A percentile compares a stretch with the other conserved stretches of the same genome.
phyloP scores from a whole-genome alignment of 2,329 filamentous ascomycete species.

The Beauveria asiatica region DNA sequence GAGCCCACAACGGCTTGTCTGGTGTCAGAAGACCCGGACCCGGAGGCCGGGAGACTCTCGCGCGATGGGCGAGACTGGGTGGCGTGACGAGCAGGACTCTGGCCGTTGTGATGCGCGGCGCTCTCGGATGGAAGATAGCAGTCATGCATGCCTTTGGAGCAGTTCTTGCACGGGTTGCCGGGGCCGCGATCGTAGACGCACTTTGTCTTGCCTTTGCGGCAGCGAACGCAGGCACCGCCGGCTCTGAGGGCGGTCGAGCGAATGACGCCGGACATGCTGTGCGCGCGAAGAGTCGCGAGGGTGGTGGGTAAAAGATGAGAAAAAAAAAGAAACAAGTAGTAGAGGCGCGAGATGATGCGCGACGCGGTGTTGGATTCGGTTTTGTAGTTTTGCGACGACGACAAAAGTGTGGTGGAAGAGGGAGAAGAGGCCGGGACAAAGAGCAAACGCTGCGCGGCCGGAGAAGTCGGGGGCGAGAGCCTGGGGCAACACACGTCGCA shows the following conservation, averaged over 20 bases:
- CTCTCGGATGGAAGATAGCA: constrained; percentile 55
- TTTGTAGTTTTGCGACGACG: not conserved
- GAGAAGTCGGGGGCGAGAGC: constrained; percentile 1
- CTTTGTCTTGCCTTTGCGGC: constrained; percentile 56
- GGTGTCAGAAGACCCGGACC: constrained; percentile 36
- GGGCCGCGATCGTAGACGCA: constrained; percentile 55
- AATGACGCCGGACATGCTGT: constrained; percentile 38
- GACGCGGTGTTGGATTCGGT: not conserved
- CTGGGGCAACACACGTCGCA: not conserved
- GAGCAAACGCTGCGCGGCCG: constrained; percentile 6
- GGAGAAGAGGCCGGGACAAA: not conserved
- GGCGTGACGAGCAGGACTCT: constrained; percentile 44
- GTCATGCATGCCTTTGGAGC: constrained; percentile 55
- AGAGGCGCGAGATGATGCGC: not conserved
- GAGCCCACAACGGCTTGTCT: constrained; percentile 35
- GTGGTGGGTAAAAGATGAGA: not conserved
- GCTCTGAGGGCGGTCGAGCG: constrained; percentile 52
- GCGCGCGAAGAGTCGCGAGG: not conserved
- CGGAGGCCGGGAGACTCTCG: constrained; percentile 46
- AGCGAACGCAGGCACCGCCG: constrained; percentile 53
- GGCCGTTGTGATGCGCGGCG: constrained; percentile 50
- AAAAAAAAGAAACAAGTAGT: not conserved
- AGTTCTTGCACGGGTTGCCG: constrained; percentile 56
- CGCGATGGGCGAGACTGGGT: constrained; percentile 42
- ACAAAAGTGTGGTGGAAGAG: not conserved